phyloP scores from a whole-genome alignment of 2,329 filamentous ascomycete species.

The Aureobasidium musti region DNA sequence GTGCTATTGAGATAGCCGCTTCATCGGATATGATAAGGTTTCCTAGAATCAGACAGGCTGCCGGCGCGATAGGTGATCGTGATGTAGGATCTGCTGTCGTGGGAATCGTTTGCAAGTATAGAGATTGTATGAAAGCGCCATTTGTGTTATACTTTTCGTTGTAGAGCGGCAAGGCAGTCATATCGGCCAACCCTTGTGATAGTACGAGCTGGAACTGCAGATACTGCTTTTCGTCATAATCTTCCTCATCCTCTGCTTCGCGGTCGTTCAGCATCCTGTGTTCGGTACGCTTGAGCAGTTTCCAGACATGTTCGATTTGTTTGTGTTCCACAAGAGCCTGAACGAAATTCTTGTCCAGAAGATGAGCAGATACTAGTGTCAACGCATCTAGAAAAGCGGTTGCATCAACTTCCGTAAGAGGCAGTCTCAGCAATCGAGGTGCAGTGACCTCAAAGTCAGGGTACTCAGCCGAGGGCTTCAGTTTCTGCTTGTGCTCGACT shows the following conservation, averaged over 20 bases:
- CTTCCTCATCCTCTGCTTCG: slow-evolving; percentile 9
- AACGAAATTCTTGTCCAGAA: slow-evolving; percentile 28
- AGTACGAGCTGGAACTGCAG: slow-evolving; percentile 25
- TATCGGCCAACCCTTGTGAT: slow-evolving; percentile 23
- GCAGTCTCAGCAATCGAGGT: slow-evolving; percentile 19
- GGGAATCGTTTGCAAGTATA: slow-evolving; percentile 24
- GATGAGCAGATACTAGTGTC: slow-evolving; percentile 26
- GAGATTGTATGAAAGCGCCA: slow-evolving; percentile 17
- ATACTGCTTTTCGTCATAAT: slow-evolving; percentile 27
- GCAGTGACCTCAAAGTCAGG: background rate
- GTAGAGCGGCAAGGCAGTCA: slow-evolving; percentile 22
- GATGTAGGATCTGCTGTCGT: slow-evolving; percentile 4
- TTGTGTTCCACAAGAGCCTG: slow-evolving; percentile 12
- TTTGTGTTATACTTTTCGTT: slow-evolving; percentile 4
- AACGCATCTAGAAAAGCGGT: slow-evolving; percentile 30
- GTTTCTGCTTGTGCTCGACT: slow-evolving; percentile 16
- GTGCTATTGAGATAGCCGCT: slow-evolving; percentile 19
- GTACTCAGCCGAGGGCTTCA: slow-evolving; percentile 4
- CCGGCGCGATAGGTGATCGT: slow-evolving; percentile 19
- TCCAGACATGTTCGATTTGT: slow-evolving; percentile 27
- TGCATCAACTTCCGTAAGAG: slow-evolving; percentile 29
- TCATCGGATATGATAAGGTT: slow-evolving; percentile 29
- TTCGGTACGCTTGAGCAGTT: slow-evolving; percentile 27
- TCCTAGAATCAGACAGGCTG: slow-evolving; percentile 30
- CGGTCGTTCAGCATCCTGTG: slow-evolving; percentile 21